Evolutionary conservation across 2,329 filamentous ascomycete genomes (phyloP), one percentile per base, ranked within the genome.

Genomic region (Phyllosticta ampelicida): DNA sequence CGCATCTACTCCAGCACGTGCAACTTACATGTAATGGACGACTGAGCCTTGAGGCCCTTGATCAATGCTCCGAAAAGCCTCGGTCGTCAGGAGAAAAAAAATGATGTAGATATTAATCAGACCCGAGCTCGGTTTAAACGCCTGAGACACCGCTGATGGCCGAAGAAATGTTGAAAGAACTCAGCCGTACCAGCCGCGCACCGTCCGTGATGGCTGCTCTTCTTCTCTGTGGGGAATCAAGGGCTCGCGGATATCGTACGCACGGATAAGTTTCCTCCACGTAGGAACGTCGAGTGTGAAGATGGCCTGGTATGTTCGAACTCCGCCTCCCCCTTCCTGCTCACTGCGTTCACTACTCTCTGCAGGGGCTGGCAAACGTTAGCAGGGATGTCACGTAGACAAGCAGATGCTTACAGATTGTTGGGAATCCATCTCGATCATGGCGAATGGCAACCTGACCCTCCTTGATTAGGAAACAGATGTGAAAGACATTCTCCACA

Each of bases 401-500:
- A 16, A 48, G 28, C 28, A 9, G 18, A 23, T 51, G 80, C 87
- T 77, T 78, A 95, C 90, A 78, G 53, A 97, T 72, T 20, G 89
- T 84, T n/a, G 91, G 91, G 49, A 96, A 74, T 1, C 81, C 85
- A 61, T 86, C 75, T 11, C 84, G 79, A 66, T 96, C 91, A 58
- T 84, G 80, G 2, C 82, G 78, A n/a, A 99, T 79, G 30, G 83
- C 83, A 5, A 90, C 82, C 60, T 81, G 83, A 10, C 90, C 90
- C 72, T 99, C 94, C 60, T 89, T 84, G 60, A 97, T 90, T 61
- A 99, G 75, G 68, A 99, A 99, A 69, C 89, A 95, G 64, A 96
- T 83, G 70, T 97, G 97, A 72, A 99, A 99, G 65, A 99, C 78
- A 66, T 99, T 99, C 70, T 99, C 94, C 6, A 99, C 85, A 0